phyloP scores from a whole-genome alignment of 768 basidiomycete genomes.

The Stropharia rugosoannulata region DNA sequence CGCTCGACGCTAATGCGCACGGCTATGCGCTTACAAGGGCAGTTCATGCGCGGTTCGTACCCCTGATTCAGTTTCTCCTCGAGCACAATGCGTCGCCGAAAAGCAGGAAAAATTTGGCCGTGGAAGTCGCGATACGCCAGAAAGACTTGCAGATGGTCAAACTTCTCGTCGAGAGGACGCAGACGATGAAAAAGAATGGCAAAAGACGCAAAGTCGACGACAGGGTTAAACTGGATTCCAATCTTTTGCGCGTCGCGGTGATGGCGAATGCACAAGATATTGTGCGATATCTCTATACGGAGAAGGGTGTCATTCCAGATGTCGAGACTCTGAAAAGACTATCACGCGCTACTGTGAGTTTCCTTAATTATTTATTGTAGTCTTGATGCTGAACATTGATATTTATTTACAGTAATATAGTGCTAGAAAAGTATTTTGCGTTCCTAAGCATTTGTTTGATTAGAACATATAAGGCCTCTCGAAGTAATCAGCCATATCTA shows the following conservation, averaged over 20 bases:
- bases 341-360: not conserved
- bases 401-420: too few species aligned
- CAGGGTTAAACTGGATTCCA: constrained; percentile 48
- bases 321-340: constrained; percentile 51
- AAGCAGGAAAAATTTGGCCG: constrained; percentile 58
- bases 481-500: too few species aligned
- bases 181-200: constrained; percentile 18
- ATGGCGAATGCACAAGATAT: constrained; percentile 66
- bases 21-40: constrained; percentile 86
- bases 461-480: not conserved
- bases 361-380: not conserved
- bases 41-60: constrained; percentile 60
- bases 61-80: constrained; percentile 72
- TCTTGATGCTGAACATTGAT: not conserved
- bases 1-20: constrained; percentile 61
- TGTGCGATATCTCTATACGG: constrained; percentile 63
- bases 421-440: too few species aligned
- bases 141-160: constrained; percentile 68
- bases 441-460: not conserved
- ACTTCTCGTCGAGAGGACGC: constrained; percentile 53
- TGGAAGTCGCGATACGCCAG: constrained; percentile 73
- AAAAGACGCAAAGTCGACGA: constrained; percentile 63
- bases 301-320: constrained; percentile 75
- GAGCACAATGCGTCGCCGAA: constrained; percentile 69
- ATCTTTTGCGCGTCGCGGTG: constrained; percentile 68